phyloP scores from a whole-genome alignment of 2,329 filamentous ascomycete species.

The Colletotrichum sansevieriae region DNA sequence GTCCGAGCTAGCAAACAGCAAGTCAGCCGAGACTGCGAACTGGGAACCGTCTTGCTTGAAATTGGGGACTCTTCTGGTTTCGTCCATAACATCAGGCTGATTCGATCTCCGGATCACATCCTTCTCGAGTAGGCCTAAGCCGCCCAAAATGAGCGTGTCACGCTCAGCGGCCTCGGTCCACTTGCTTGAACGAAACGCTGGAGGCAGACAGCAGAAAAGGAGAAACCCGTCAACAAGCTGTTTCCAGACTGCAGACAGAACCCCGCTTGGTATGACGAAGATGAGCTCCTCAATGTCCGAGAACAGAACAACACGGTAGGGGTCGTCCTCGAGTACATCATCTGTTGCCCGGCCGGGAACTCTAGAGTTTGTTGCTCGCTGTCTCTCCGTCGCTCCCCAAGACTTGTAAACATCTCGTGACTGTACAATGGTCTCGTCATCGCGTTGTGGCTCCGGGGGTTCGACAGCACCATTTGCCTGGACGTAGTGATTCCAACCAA shows the following conservation, averaged over 20 bases:
- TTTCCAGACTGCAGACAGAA: conserved; percentile 52
- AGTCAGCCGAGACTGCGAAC: conserved; percentile 58
- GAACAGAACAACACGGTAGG: conserved; percentile 84
- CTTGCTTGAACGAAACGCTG: conserved; percentile 49
- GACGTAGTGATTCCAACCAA: conserved; percentile 76
- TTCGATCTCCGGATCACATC: conserved; percentile 32
- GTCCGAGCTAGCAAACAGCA: conserved; percentile 62
- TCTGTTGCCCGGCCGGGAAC: conserved; percentile 82
- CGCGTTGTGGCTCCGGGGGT: conserved; percentile 54
- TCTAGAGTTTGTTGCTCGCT: conserved; percentile 59
- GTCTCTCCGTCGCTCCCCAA: conserved; percentile 69
- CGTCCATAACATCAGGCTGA: conserved; percentile 31
- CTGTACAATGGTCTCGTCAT: conserved; percentile 36
- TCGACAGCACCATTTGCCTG: conserved; percentile 53
- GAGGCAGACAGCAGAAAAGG: conserved; percentile 75
- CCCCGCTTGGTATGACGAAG: conserved; percentile 59
- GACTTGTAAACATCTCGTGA: conserved; percentile 63
- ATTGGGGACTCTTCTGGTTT: conserved; percentile 17
- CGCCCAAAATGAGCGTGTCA: conserved; percentile 44
- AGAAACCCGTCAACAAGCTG: conserved; percentile 78
- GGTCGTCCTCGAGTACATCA: conserved; percentile 81
- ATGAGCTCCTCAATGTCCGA: conserved; percentile 79
- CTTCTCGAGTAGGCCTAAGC: conserved; percentile 8
- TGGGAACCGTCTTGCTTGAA: conserved; percentile 50
- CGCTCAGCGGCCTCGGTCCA: conserved; percentile 49